phyloP scores from a whole-genome alignment of 202 grass and related monocot genomes.

The Panicum hallii region DNA sequence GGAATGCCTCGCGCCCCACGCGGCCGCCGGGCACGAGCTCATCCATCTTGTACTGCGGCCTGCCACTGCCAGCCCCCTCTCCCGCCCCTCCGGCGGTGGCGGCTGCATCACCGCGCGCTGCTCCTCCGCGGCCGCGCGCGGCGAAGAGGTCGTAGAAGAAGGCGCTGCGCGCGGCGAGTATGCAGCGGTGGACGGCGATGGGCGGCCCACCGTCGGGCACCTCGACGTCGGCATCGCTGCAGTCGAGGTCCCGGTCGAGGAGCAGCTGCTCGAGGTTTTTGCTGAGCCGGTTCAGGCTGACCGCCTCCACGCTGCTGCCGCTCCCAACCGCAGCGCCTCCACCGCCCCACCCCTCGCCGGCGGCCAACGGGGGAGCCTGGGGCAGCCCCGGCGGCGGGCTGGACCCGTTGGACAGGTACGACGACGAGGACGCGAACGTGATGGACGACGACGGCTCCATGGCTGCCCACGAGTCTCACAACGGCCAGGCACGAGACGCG shows the following conservation, averaged over 20 bases:
- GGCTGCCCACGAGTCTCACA: not conserved
- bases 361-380: constrained; percentile 22
- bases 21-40: constrained; percentile 67
- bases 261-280: constrained; percentile 74
- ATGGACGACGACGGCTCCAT: constrained; percentile 86
- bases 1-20: constrained; percentile 86
- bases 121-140: constrained; percentile 32
- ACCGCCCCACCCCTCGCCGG: constrained; percentile 4
- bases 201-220: constrained; percentile 67
- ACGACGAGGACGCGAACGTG: constrained; percentile 77
- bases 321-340: constrained; percentile 29
- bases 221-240: constrained; percentile 87
- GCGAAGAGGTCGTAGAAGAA: constrained; percentile 88
- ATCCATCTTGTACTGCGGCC: constrained; percentile 74
- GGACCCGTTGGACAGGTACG: constrained; percentile 80
- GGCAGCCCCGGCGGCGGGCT: constrained; percentile 43
- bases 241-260: constrained; percentile 69
- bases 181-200: constrained; percentile 88
- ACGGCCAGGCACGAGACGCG: not conserved
- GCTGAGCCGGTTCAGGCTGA: constrained; percentile 74
- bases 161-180: constrained; percentile 73
- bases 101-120: constrained; percentile 11
- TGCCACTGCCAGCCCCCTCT: constrained; percentile 42
- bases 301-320: constrained; percentile 51
- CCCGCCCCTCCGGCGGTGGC: constrained; percentile 17